Conservation (phyloP, 2,329 filamentous ascomycete genomes). For the Sodiomyces alkalinus region DNA sequence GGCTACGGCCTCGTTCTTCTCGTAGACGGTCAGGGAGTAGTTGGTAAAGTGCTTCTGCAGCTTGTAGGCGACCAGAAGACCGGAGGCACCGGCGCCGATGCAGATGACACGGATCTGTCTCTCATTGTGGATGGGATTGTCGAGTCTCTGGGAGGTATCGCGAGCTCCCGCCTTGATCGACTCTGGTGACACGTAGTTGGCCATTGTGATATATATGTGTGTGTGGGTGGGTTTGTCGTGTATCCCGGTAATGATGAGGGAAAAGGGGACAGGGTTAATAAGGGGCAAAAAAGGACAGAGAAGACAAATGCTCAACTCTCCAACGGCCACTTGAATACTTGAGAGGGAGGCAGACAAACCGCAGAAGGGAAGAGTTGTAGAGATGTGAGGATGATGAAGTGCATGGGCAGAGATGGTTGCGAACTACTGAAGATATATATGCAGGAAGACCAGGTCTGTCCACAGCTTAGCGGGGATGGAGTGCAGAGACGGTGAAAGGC, state of each 20-base stretch:
- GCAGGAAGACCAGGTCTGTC: no score
- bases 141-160: slow-evolving; percentile 1
- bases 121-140: slow-evolving; percentile 5
- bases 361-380: neutral
- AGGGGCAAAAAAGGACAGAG: no score
- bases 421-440: no score
- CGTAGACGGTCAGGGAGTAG: slow-evolving; percentile 24
- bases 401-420: no score
- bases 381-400: no score
- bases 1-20: slow-evolving; percentile 39
- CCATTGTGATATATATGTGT: no score
- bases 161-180: slow-evolving; percentile 1
- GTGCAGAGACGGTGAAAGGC: no score
- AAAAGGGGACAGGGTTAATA: neutral
- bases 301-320: no score
- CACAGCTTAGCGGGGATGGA: no score
- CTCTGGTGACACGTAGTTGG: slow-evolving; percentile 1
- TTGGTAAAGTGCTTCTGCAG: slow-evolving; percentile 26
- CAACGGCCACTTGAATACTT: no score
- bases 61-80: slow-evolving; percentile 31
- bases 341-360: neutral
- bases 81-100: slow-evolving; percentile 32
- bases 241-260: no score
- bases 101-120: slow-evolving; percentile 16
- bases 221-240: no score